Evolutionary conservation across 306 rosid genomes (phyloP), one percentile per base, ranked within the genome.

Genomic region (Dryas octopetala): DNA sequence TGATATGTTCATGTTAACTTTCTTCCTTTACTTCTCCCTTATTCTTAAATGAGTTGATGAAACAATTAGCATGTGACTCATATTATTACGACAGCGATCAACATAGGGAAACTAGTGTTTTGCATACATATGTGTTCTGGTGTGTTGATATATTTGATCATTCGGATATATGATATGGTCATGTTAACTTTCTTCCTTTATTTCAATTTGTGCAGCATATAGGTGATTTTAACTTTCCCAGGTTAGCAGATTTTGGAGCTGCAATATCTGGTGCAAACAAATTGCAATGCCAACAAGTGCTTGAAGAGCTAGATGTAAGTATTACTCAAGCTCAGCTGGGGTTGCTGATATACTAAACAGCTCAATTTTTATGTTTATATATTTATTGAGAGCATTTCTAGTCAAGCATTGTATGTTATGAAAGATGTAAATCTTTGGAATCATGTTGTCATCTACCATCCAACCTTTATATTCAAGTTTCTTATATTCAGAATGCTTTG

Each of bases 171-270:
- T 0, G 58, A 19, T 45, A 12, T 7, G 0, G 23, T 46, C 3
- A 16, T 28, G 12, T 9, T 46, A 61, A 3, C 6, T 9, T 61
- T 28, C 2, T 44, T 51, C 14, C 41, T 45, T 49, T 32, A 62
- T 47, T 79, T 70, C 59, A 26, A 70, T 68, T 76, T 85, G 61
- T 76, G 81, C 91, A 90, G 96, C 93, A 92, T 74, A 84, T 90
- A 70, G 91, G 93, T 43, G 93, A 88, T 81, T 90, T 90, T 78
- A 88, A 89, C 68, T 77, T 79, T 74, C 85, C 96, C 65, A 88
- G 90, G 83, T 86, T 90, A 63, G 96, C 97, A 61, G 96, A 92
- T 87, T 92, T 92, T 83, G 97, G 97, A 80, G 96, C 93, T 66
- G 96, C 97, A 44, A 90, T 92, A 85, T 92, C 93, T 65, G 96